These are phyloP conservation scores for Fusarium sp. DNA, from an alignment of 2,329 filamentous ascomycete species.

Conservation along the genomic window DNA sequence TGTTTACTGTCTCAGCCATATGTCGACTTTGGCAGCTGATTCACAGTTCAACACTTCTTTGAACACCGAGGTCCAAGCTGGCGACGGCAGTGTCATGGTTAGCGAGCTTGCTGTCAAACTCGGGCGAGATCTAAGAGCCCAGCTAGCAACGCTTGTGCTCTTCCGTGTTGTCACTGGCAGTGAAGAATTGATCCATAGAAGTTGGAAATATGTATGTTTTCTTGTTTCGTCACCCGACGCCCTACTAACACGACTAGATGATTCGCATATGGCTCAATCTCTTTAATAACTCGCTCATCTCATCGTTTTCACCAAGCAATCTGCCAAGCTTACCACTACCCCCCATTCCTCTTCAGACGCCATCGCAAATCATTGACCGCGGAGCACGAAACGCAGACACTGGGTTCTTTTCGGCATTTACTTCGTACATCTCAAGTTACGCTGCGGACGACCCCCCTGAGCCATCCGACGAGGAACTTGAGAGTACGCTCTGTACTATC, in stretches of 20 bases:
- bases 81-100: slow-evolving; percentile 95
- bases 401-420: slow-evolving; percentile 92
- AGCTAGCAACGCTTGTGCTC: slow-evolving; percentile 92
- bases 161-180: slow-evolving; percentile 92
- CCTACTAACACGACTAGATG: slow-evolving; percentile 65
- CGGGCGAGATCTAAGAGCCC: slow-evolving; percentile 90
- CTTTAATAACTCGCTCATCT: slow-evolving; percentile 93
- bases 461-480: slow-evolving; percentile 95
- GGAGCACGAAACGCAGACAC: slow-evolving; percentile 81
- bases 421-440: slow-evolving; percentile 98
- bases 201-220: slow-evolving; percentile 80
- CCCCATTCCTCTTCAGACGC: slow-evolving; percentile 87
- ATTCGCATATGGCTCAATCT: slow-evolving; percentile 94
- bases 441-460: slow-evolving; percentile 97
- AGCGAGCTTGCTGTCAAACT: slow-evolving; percentile 97
- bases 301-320: slow-evolving; percentile 75
- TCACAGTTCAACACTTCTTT: slow-evolving; percentile 82
- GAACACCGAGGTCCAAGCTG: slow-evolving; percentile 95
- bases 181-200: slow-evolving; percentile 78
- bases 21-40: slow-evolving; percentile 86
- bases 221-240: neutral
- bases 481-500: slow-evolving; percentile 93
- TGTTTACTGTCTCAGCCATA: slow-evolving; percentile 87
- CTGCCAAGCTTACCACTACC: slow-evolving; percentile 76
- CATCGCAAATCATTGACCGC: slow-evolving; percentile 92